Evolutionary conservation across 176 grass and related monocot species (phyloP).

Genomic region (Triticum urartu): DNA sequence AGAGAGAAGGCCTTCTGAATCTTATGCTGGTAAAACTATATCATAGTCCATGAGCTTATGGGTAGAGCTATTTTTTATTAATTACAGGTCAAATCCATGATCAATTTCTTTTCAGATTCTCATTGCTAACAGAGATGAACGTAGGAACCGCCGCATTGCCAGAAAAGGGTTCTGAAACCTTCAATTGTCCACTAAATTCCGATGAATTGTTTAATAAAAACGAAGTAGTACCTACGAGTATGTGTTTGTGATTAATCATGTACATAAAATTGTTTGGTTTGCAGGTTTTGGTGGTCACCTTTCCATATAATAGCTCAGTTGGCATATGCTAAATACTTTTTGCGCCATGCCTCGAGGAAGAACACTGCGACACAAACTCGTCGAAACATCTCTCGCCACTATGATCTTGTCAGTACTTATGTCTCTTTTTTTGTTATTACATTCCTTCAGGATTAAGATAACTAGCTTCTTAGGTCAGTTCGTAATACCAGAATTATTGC

Average conservation of each 20-base stretch:
- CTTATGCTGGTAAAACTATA: slow-evolving; percentile 3
- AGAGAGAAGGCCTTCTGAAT: not conserved
- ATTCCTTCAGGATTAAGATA: too few species aligned
- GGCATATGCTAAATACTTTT: too few species aligned
- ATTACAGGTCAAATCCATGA: not conserved
- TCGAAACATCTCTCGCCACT: too few species aligned
- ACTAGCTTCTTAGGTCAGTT: too few species aligned
- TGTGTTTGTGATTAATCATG: not conserved
- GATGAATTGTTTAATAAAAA: not conserved
- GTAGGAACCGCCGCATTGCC: not conserved
- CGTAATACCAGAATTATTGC: not conserved
- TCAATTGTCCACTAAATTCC: not conserved
- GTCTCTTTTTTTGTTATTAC: too few species aligned
- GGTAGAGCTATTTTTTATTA: not conserved
- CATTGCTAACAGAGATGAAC: not conserved
- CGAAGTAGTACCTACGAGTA: too few species aligned
- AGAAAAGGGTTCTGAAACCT: not conserved
- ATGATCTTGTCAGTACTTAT: too few species aligned
- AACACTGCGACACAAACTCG: too few species aligned
- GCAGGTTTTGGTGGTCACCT: too few species aligned
- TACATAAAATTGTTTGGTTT: too few species aligned
- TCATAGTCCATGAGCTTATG: not conserved
- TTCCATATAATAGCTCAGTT: too few species aligned
- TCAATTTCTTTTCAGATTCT: not conserved
- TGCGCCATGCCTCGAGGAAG: too few species aligned